Evolutionary conservation across 345 rosid species (phyloP).

Genomic region (Leavenworthia alabamica): DNA sequence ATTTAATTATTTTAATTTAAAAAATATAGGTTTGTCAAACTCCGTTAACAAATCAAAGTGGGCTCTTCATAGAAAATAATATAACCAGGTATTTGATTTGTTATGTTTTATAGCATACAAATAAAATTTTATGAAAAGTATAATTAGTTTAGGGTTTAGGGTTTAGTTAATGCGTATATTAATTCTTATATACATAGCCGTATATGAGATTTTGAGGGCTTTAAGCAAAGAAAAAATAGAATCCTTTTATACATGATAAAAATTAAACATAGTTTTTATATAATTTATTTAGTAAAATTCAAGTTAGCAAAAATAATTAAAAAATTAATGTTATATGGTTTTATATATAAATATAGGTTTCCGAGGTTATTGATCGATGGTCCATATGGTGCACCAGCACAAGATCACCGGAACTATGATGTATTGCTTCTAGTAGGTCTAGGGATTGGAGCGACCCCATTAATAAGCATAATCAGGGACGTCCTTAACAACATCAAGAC

Average conservation of each 20-base stretch:
- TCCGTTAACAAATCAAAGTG: conserved; percentile 51
- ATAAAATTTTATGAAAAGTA: background rate
- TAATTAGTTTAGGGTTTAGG: too few relatives aligned
- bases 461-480: conserved; percentile 72
- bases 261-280: too few relatives aligned
- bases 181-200: too few relatives aligned
- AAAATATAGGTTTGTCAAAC: conserved; percentile 51
- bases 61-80: conserved; percentile 40
- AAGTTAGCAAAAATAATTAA: too few relatives aligned
- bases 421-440: conserved; percentile 71
- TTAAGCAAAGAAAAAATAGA: too few relatives aligned
- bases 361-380: conserved; percentile 71
- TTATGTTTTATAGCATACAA: background rate
- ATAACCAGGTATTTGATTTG: conserved; percentile 39
- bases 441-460: conserved; percentile 79
- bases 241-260: too few relatives aligned
- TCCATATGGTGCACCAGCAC: conserved; percentile 82
- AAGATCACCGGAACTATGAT: conserved; percentile 71
- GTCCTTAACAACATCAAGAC: conserved; percentile 73
- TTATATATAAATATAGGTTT: conserved; percentile 41
- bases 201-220: too few relatives aligned
- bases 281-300: too few relatives aligned
- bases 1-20: background rate
- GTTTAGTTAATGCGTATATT: too few relatives aligned
- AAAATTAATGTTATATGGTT: too few relatives aligned